Evolutionary conservation across 345 rosid genomes (phyloP).

Genomic region (Lagerstroemia speciosa): DNA sequence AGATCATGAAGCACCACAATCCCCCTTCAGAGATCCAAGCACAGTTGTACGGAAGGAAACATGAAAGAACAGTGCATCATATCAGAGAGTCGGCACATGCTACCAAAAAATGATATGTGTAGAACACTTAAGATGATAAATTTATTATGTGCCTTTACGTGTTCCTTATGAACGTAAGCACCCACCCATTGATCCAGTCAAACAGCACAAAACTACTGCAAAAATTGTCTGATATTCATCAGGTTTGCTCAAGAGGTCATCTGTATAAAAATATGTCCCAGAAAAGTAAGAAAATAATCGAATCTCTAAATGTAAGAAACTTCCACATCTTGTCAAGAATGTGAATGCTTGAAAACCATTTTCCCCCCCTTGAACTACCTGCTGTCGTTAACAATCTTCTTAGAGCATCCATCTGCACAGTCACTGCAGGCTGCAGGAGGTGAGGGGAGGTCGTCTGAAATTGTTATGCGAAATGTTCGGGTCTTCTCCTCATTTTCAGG

Average conservation of each 20-base stretch:
- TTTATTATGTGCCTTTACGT: not conserved
- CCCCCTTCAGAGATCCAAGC: too few species aligned
- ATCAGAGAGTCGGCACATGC: not conserved
- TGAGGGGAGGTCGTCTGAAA: conserved; percentile 29
- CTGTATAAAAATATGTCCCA: not conserved
- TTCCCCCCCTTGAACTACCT: not conserved
- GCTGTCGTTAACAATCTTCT: not conserved
- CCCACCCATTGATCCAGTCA: not conserved
- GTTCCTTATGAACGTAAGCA: not conserved
- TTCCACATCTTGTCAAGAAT: not conserved
- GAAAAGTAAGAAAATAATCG: not conserved
- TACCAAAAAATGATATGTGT: not conserved
- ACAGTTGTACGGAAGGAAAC: too few species aligned
- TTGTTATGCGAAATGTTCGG: conserved; percentile 47
- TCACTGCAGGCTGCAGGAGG: conserved; percentile 1
- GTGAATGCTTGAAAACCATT: not conserved
- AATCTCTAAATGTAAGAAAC: not conserved
- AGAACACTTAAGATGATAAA: not conserved
- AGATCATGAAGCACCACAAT: too few species aligned
- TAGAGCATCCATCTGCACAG: not conserved
- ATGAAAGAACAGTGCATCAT: too few species aligned
- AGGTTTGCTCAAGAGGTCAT: not conserved
- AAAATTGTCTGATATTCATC: too few species aligned
- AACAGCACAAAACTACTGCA: too few species aligned
- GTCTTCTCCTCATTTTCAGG: conserved; percentile 64